phyloP scores from a whole-genome alignment of 202 grass and related monocot genomes.

The Sporobolus alterniflorus region DNA sequence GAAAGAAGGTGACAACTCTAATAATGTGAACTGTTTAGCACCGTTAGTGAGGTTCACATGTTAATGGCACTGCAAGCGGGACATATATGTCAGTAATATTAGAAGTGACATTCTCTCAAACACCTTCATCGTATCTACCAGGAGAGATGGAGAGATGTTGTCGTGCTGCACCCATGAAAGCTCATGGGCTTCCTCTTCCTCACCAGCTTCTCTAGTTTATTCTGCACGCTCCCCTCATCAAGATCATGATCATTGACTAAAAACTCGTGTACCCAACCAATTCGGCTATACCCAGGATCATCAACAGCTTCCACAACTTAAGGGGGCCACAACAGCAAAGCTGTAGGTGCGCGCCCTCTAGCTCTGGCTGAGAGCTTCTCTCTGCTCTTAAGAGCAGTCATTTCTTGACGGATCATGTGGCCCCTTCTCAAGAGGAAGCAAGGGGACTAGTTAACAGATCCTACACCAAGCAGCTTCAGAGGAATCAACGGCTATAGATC shows the following conservation, averaged over 20 bases:
- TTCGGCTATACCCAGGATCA: slow-evolving; percentile 50
- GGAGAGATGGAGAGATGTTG: slow-evolving; percentile 8
- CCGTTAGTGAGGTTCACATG: no score
- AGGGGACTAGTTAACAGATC: slow-evolving; percentile 46
- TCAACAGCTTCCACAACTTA: slow-evolving; percentile 66
- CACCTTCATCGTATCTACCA: no score
- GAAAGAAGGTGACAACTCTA: no score
- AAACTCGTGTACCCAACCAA: slow-evolving; percentile 58
- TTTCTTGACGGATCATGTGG: slow-evolving; percentile 46
- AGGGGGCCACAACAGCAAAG: slow-evolving; percentile 45
- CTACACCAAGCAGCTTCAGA: slow-evolving; percentile 29
- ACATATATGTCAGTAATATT: no score
- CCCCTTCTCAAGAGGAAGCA: slow-evolving; percentile 42
- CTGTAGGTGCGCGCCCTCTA: slow-evolving; percentile 24
- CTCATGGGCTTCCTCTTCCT: slow-evolving; percentile 53
- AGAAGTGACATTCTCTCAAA: no score
- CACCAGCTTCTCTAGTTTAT: slow-evolving; percentile 52
- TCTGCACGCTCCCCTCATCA: slow-evolving; percentile 40
- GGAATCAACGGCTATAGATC: slow-evolving; percentile 67
- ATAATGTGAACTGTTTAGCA: no score
- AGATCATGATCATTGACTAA: slow-evolving; percentile 70
- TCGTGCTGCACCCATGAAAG: slow-evolving; percentile 30
- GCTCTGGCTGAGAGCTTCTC: slow-evolving; percentile 47
- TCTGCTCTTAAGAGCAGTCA: slow-evolving; percentile 34
- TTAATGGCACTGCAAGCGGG: no score